Evolutionary conservation across 169 alveolate genomes (phyloP).

Genomic region (Cyclospora cayetanensis): DNA sequence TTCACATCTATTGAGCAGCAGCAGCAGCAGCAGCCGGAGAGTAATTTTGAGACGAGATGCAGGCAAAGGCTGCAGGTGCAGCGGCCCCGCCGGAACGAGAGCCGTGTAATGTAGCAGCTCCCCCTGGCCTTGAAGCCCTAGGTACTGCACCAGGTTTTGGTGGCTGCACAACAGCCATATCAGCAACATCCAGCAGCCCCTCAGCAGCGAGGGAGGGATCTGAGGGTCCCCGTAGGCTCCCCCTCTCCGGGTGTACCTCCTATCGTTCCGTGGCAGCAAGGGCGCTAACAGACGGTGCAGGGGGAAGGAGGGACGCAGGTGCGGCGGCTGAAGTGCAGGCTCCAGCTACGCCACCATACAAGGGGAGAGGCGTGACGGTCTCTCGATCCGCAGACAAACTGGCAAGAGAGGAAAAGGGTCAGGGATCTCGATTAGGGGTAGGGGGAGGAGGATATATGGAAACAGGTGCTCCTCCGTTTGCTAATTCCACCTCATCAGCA

Average conservation of each 20-base stretch:
- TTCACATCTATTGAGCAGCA: no score
- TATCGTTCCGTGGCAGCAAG: neutral
- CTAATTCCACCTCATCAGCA: neutral
- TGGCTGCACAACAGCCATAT: no score
- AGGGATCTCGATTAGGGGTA: no score
- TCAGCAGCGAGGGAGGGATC: neutral
- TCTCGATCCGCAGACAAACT: neutral
- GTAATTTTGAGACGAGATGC: constrained; percentile 26
- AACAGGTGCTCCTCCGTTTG: no score
- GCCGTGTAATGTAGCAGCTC: no score
- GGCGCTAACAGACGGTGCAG: neutral
- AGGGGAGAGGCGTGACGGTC: neutral
- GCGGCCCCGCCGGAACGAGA: no score
- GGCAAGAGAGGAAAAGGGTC: neutral
- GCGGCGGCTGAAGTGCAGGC: no score
- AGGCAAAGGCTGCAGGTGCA: neutral
- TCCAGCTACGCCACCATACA: neutral
- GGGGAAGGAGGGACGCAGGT: neutral
- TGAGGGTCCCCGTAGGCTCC: neutral
- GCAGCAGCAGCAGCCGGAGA: no score
- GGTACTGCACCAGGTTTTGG: no score
- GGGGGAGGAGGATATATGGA: no score
- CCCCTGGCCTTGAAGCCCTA: no score
- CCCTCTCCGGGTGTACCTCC: neutral
- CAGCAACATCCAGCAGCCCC: no score